Evolutionary conservation across 2,329 filamentous ascomycete genomes (phyloP).

Genomic region (Zymoseptoria passerinii): DNA sequence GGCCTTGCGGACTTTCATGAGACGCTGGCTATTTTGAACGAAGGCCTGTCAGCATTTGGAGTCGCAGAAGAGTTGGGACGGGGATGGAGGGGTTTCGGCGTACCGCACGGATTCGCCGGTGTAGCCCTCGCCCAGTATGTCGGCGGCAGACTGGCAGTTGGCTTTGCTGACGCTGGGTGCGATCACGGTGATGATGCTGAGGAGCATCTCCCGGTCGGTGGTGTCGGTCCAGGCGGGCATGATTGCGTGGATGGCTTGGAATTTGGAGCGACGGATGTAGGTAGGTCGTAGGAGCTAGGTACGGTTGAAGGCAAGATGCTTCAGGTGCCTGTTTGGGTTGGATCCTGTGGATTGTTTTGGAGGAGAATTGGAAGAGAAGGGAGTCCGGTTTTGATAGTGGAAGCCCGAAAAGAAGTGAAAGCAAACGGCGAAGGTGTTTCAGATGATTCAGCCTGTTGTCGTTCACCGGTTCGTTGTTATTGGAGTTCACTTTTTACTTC

Average conservation of each 20-base stretch:
- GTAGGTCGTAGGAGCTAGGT: too few species aligned
- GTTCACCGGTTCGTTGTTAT: too few species aligned
- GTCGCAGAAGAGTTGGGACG: background rate
- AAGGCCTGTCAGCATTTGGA: too few species aligned
- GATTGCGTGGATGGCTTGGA: background rate
- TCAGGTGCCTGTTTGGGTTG: background rate
- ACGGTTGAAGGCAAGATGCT: background rate
- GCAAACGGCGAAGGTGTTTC: too few species aligned
- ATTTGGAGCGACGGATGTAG: too few species aligned
- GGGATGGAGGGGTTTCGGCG: background rate
- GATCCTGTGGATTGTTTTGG: background rate
- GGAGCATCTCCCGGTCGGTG: slow-evolving; percentile 4
- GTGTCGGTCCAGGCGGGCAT: slow-evolving; percentile 7
- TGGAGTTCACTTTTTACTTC: too few species aligned
- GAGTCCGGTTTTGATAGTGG: background rate
- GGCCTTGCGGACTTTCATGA: slow-evolving; percentile 5
- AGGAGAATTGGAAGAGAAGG: background rate
- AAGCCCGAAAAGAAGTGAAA: background rate
- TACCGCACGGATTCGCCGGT: slow-evolving; percentile 1
- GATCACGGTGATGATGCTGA: slow-evolving; percentile 4
- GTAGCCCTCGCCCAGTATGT: slow-evolving; percentile 4
- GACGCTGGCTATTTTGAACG: background rate
- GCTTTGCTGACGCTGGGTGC: background rate
- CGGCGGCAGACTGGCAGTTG: slow-evolving; percentile 1
- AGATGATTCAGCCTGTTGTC: too few species aligned